Evolutionary conservation across 768 basidiomycete species (phyloP), one percentile per base, ranked within the genome.

Genomic region (Kwoniella pini): DNA sequence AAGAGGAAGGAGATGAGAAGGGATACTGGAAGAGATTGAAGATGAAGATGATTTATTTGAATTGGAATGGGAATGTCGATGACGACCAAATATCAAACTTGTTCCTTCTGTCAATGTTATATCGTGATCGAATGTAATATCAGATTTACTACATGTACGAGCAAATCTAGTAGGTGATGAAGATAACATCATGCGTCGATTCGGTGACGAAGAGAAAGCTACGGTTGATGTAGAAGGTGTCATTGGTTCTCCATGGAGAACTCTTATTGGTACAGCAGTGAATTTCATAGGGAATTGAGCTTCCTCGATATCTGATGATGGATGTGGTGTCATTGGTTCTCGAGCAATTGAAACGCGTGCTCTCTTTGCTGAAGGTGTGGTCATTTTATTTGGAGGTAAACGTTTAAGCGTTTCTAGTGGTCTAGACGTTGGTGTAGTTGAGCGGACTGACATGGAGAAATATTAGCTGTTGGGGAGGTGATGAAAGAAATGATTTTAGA

Each of bases 191-290:
- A 33, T n/a, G 27, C 31, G 44, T 38, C 64, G 52, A 24, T 51
- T 52, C 11, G 72, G 72, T 1, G 71, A 73, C 13, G 72, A 74
- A 7, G 68, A 71, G n/a, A 50, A 63, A 1, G 72, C 72, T 7
- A 71, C 70, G 42, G 72, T 74, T 11, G 70, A 71, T 1, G 72
- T 68, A 6, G 68, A 66, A 4, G 72, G 72, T 7, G 72, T 73
- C 45, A 73, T 46, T 24, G 60, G 63, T 36, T 49, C 57, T 15
- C 30, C 31, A 3, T 55, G 58, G 22, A 60, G 15, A 10, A 50
- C 19, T 28, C 48, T 50, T 1, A 50, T 31, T 11, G 48, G 71
- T 2, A 69, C 43, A 3, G 63, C 54, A 7, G 65, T 65, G 33
- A 67, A 44, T 43, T 72, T 72, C 19, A 48, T 31, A 27, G 22